Evolutionary conservation across 768 basidiomycete species (phyloP), one percentile per base, ranked within the genome.

Genomic region (Auriscalpium orientale): DNA sequence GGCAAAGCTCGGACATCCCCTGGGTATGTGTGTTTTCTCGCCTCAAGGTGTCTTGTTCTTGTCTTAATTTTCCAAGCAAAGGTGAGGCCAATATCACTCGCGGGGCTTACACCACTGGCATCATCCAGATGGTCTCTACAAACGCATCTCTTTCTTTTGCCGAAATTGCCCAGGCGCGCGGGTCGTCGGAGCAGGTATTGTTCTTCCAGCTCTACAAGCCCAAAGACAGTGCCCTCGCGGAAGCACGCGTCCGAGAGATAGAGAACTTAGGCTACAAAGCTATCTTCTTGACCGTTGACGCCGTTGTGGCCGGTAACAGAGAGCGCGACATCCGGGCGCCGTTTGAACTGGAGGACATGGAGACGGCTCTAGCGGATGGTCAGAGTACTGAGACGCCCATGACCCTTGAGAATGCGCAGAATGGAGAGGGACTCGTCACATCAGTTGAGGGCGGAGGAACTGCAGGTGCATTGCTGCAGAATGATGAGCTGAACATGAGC

Each of bases 171-270:
- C 72, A 74, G 22, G 80, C 79, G 11, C 72, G 75, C 53, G 76
- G 81, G 18, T 67, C 70, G 46, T 76, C 78, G 16, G 71, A 76
- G 0, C 87, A 91, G 64, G 71, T 78, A 2, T 71, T 91, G 37
- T 89, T 90, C 68, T 91, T 91, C 71, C 89, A 91, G 66, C 73
- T 97, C 13, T 95, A 98, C 73, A 89, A 95, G 64, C 82, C 92
- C 71, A 73, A 74, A 46, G 76, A 89, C 64, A 79, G 90, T 56
- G 64, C 70, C 13, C 74, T 77, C 37, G 91, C 91, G 2, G 84
- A 82, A 65, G 75, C 78, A 58, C 80, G 89, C 33, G 78, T 97
- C 15, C 76, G 78, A 47, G 83, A 89, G 50, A 80, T 91, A 20
- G 86, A 87, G 56, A 66, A 69, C 34, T 70, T 89, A 4, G 91